These are phyloP conservation scores for Arabidopsis hybrid DNA, from an alignment of 441 rosid genomes.

Conservation along the genomic window DNA sequence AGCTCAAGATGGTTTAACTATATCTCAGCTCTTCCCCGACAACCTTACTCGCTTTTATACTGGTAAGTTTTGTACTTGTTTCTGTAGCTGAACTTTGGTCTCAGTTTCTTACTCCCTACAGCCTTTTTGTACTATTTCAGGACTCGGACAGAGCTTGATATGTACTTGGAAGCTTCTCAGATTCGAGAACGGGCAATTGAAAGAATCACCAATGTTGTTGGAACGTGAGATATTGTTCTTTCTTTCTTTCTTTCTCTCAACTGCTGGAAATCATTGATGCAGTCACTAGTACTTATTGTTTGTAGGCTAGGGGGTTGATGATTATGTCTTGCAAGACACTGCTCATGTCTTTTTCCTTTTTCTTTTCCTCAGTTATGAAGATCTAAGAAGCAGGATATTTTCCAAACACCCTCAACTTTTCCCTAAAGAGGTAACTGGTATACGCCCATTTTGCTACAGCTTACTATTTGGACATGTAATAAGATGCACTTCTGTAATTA, in stretches of 20 bases:
- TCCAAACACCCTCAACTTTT: constrained; percentile 86
- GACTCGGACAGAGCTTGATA: constrained; percentile 93
- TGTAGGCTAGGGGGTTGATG: constrained; percentile 3
- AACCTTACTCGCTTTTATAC: constrained; percentile 93
- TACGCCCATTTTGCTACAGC: constrained; percentile 1
- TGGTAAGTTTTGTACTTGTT: constrained; percentile 56
- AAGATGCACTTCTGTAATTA: constrained; percentile 18
- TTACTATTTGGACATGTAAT: background rate
- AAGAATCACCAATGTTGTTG: constrained; percentile 83
- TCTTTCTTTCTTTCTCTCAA: constrained; percentile 11
- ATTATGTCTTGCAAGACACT: background rate
- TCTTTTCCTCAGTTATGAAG: constrained; percentile 68
- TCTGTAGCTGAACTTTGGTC: constrained; percentile 43
- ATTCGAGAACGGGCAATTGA: constrained; percentile 93
- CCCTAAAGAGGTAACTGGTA: constrained; percentile 80
- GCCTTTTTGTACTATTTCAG: constrained; percentile 64
- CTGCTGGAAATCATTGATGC: constrained; percentile 16
- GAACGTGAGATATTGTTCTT: constrained; percentile 66
- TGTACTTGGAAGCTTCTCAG: constrained; percentile 95
- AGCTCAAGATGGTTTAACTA: constrained; percentile 92
- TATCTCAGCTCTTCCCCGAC: constrained; percentile 87
- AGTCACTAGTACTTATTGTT: constrained; percentile 4
- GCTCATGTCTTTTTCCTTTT: constrained; percentile 1
- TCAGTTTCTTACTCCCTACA: constrained; percentile 63
- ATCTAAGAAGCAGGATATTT: constrained; percentile 80